These are phyloP conservation scores for Paecilomyces dactylethromorphus DNA, from an alignment of 2,329 filamentous ascomycete genomes.

Conservation along the genomic window DNA sequence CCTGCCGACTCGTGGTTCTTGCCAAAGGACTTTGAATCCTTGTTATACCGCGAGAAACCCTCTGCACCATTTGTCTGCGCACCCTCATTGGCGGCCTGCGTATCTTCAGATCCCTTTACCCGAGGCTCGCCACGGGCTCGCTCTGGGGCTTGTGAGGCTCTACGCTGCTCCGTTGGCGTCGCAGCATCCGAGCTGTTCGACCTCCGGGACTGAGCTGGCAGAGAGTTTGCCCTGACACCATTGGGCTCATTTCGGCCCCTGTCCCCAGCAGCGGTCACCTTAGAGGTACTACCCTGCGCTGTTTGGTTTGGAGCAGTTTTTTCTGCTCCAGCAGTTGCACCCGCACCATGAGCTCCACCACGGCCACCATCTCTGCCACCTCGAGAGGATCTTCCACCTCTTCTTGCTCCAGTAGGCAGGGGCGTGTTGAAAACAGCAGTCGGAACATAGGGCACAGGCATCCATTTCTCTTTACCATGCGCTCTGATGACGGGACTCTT, in stretches of 20 bases:
- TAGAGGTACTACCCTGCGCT: conserved; percentile 16
- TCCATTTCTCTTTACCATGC: conserved; percentile 76
- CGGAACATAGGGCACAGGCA: conserved; percentile 73
- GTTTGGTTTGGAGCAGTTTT: conserved; percentile 25
- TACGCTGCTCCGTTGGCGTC: conserved; percentile 22
- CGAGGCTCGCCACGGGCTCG: conserved; percentile 19
- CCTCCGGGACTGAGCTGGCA: conserved; percentile 31
- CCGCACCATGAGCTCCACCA: conserved; percentile 31
- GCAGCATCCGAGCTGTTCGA: conserved; percentile 28
- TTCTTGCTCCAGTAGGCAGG: conserved; percentile 47
- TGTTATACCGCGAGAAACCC: conserved; percentile 21
- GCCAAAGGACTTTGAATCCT: conserved; percentile 28
- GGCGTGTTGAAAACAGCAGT: conserved; percentile 83
- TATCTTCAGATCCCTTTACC: conserved; percentile 25
- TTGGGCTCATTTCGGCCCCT: conserved; percentile 29
- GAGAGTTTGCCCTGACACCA: conserved; percentile 31
- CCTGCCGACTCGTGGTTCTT: conserved; percentile 23
- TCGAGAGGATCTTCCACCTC: conserved; percentile 51
- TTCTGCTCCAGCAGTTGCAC: conserved; percentile 21
- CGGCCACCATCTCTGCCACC: conserved; percentile 48
- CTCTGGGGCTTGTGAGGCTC: conserved; percentile 23
- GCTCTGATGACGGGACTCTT: conserved; percentile 52
- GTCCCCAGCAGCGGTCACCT: conserved; percentile 24
- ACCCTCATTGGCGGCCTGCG: conserved; percentile 14
- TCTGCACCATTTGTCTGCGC: conserved; percentile 24